Base-by-base conservation (phyloP, 345 rosid species). In the Gynandropsis gynandra region DNA sequence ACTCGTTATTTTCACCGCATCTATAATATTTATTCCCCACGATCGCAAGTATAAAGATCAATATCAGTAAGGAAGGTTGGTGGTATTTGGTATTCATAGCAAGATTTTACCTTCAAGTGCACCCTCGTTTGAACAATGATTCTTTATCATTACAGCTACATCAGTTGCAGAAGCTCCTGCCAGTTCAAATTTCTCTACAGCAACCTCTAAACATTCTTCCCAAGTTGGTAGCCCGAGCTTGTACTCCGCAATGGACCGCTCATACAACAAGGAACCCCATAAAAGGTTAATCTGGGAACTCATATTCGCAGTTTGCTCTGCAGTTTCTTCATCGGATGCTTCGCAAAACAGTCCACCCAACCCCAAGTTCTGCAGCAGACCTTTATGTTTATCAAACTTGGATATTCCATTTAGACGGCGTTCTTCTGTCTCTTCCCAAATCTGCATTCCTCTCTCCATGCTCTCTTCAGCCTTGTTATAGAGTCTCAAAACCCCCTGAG, bases 121-220 rank as follows among this genome's bases (percentile, higher is more conserved):
- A 42, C 78, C 72, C 70, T 71, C 70, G 65, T 82, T 87, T 59
- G 99, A 88, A 64, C 95, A 83, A 69, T 92, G 97, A 58, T 88
- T 92, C 89, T 92, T 92, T 71, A 88, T 73, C 97, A 88, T 92
- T 50, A 92, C 95, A 57, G 99, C 97, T 65, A 88, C 64, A 65
- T 92, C 97, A 40, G 90, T 88, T 10, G 89, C 74, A 69, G 99
- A 81, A 70, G 99, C 97, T 62, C 99, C 97, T 43, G 95, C 97
- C 38, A 92, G 87, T 72, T 85, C 94, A 76, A 92, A 92, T 57
- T 92, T 92, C 77, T 88, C 99, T 12, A 92, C 94, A 2, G 99
- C 74, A 70, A 92, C 99, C 74, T 92, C 97, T 36, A 92, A 69
- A 56, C 98, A 92, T 76, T 92, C 98, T 73, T 92, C 97, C 97